These are phyloP conservation scores for Carex parvula DNA, from an alignment of 176 grass and related monocot genomes.

Conservation along the genomic window DNA sequence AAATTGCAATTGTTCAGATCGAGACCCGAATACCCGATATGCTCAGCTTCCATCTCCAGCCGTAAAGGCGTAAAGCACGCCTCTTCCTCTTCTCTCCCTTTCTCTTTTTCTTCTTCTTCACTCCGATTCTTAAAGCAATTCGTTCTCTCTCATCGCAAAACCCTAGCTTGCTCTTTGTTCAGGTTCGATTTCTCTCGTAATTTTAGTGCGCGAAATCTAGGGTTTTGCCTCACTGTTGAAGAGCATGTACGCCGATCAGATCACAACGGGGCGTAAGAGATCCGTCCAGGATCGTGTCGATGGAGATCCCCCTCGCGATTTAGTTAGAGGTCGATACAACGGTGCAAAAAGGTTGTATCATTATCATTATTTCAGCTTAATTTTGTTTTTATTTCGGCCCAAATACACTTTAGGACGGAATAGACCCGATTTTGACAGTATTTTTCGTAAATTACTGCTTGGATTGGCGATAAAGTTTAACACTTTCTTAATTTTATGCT, in stretches of 20 bases:
- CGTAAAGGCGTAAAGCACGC: background rate
- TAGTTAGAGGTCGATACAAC: background rate
- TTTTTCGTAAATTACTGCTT: background rate
- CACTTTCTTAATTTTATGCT: background rate
- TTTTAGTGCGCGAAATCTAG: conserved; percentile 1
- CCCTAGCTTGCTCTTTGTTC: background rate
- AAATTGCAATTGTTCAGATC: background rate
- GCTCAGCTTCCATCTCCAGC: background rate
- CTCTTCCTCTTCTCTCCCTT: background rate
- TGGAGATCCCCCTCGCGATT: conserved; percentile 25
- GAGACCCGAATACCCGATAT: background rate
- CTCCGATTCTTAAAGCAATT: background rate
- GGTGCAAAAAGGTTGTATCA: conserved; percentile 35
- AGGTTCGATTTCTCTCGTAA: background rate
- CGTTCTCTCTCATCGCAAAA: background rate
- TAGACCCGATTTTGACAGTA: background rate
- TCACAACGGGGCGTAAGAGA: conserved; percentile 37
- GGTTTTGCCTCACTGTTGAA: conserved; percentile 4
- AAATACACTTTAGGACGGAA: background rate
- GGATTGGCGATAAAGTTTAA: background rate
- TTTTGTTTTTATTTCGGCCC: background rate
- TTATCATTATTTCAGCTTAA: background rate
- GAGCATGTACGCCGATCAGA: conserved; percentile 48
- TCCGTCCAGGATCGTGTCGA: conserved; percentile 40
- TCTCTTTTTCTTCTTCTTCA: background rate